phyloP scores from a whole-genome alignment of 305 asterid species.

The Rubia balearica region DNA sequence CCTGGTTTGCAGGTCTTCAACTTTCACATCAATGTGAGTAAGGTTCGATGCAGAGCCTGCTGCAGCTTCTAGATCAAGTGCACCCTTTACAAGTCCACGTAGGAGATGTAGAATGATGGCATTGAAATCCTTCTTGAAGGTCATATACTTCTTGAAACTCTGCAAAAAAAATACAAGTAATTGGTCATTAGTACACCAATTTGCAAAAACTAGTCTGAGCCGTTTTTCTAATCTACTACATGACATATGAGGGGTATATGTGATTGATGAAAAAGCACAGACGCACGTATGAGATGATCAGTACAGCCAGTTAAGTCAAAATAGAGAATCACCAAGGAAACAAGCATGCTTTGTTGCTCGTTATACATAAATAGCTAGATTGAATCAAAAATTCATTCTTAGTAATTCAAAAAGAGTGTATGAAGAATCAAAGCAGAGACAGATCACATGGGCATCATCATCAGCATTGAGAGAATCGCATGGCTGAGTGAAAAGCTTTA shows the following conservation, averaged over 20 bases:
- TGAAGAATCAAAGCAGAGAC: not conserved
- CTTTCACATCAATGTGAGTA: constrained; percentile 59
- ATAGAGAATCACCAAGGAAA: not conserved
- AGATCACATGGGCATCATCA: not conserved
- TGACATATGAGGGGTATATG: not conserved
- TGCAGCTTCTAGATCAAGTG: constrained; percentile 54
- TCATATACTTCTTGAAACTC: constrained; percentile 89
- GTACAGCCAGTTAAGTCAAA: not conserved
- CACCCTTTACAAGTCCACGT: constrained; percentile 65
- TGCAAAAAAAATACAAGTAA: constrained; percentile 28
- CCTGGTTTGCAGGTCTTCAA: constrained; percentile 86
- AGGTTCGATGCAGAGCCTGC: constrained; percentile 50
- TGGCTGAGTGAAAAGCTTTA: no score
- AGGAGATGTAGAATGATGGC: constrained; percentile 68
- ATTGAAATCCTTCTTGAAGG: constrained; percentile 84
- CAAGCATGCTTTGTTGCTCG: not conserved
- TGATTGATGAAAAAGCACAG: not conserved
- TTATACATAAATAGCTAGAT: not conserved
- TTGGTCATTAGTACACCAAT: not conserved
- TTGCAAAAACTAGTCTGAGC: not conserved
- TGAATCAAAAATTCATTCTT: not conserved
- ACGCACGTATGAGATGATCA: not conserved
- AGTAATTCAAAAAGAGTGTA: not conserved
- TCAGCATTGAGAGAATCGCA: not conserved
- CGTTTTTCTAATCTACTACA: not conserved